Percentiles rank a stretch among this genome's conserved stretches.
Evolutionary conservation across 2,329 filamentous ascomycete species (phyloP).

Genomic region (Xylariaceae sp.): DNA sequence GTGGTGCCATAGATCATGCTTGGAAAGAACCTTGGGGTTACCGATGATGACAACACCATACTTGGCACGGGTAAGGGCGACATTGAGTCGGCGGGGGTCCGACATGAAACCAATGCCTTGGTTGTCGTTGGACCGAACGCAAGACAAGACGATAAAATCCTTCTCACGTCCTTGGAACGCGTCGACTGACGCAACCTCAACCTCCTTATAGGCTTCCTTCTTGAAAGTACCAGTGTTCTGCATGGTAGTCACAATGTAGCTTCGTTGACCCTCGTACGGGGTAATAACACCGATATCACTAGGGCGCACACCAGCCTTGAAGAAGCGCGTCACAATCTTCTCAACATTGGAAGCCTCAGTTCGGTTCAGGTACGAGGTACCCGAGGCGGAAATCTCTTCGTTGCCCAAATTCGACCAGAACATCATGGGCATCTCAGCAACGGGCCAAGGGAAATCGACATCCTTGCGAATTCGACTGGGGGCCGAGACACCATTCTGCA

Average conservation of each 20-base stretch:
- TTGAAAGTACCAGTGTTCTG: slow-evolving; percentile 95
- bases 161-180: slow-evolving; percentile 99
- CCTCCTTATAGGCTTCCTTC: slow-evolving; percentile 97
- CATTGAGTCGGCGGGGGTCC: slow-evolving; percentile 93
- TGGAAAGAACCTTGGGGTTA: slow-evolving; percentile 94
- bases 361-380: slow-evolving; percentile 95
- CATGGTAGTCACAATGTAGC: slow-evolving; percentile 99
- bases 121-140: slow-evolving; percentile 96
- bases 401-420: slow-evolving; percentile 99
- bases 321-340: slow-evolving; percentile 97
- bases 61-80: slow-evolving; percentile 93
- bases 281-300: slow-evolving; percentile 95
- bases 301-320: slow-evolving; percentile 96
- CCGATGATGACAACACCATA: slow-evolving; percentile 94
- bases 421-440: slow-evolving; percentile 95
- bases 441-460: slow-evolving; percentile 97
- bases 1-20: slow-evolving; percentile 97
- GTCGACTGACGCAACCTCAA: slow-evolving; percentile 96
- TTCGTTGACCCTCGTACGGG: slow-evolving; percentile 95
- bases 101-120: slow-evolving; percentile 99
- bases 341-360: slow-evolving; percentile 97
- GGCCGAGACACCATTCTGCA: slow-evolving; percentile 93
- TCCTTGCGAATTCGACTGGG: slow-evolving; percentile 83
- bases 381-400: slow-evolving; percentile 95
- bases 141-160: slow-evolving; percentile 97